Base-by-base conservation (phyloP, 2,329 filamentous ascomycete species). In the Periconia digitata region DNA sequence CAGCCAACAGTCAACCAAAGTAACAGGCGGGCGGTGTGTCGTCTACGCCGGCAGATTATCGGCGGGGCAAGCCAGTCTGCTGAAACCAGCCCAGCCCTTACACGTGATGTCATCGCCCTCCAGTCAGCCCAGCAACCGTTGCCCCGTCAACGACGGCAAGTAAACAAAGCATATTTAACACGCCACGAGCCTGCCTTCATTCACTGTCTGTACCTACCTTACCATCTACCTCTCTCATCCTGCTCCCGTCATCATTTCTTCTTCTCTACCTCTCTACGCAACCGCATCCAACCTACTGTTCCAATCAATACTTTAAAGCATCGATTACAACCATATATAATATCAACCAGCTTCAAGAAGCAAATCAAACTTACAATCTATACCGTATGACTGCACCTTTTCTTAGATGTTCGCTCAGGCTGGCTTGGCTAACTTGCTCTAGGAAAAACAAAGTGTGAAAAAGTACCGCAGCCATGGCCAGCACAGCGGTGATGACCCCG, bases 401-500 rank as follows among this genome's bases (percentile, higher is more conserved):
- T 4, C 40, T 23, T 23, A n/a, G 3, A 6, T 18, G 21, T 43
- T 27, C 12, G 42, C 29, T 12, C 43, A 40, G 15, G 36, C 36
- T 34, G 13, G 43, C 15, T 38, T 51, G 15, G 46, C 67, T 70
- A 53, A 69, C 49, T 22, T 32, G 12, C 12, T 43, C 18, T 41
- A 68, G 64, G n/a, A n/a, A n/a, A n/a, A n/a, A 50, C 56, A 44
- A 32, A 10, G 27, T 32, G 3, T 4, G 4, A 32, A 42, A 53
- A 51, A 58, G 45, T 40, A 22, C 38, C 60, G 64, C 67, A 70
- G 72, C 67, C 69, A 97, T 97, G 92, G 90, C 92, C 72, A 88
- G 86, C 73, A 77, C 83, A 72, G 78, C 84, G 70, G 85, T 96
- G 74, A 89, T 90, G 66, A 97, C 94, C 53, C 94, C 94, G 51